A percentile compares a stretch with the other conserved stretches of the same genome.
phyloP scores from a whole-genome alignment of 2,329 filamentous ascomycete species.

The Paecilomyces niveus region DNA sequence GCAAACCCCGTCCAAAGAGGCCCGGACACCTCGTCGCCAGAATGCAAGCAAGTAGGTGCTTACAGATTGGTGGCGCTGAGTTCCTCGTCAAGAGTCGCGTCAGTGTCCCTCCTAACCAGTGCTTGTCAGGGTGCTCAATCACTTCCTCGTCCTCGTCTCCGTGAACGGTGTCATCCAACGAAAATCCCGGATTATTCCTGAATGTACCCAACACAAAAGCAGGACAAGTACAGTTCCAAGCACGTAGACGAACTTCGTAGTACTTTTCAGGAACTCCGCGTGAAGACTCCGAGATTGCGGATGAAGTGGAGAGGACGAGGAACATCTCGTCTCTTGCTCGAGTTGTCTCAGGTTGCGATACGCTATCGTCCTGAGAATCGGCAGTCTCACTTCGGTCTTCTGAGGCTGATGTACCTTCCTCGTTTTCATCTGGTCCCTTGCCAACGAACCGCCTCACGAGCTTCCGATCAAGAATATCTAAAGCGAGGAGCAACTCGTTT shows the following conservation, averaged over 20 bases:
- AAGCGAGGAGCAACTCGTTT: conserved; percentile 68
- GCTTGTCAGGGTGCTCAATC: conserved; percentile 8
- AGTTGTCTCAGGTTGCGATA: conserved; percentile 1
- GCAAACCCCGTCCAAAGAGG: conserved; percentile 52
- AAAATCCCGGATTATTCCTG: conserved; percentile 29
- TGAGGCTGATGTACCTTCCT: neutral
- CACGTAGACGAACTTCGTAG: conserved; percentile 65
- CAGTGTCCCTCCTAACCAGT: conserved; percentile 32
- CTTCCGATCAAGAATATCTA: conserved; percentile 77
- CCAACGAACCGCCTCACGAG: conserved; percentile 58
- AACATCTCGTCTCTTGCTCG: conserved; percentile 38
- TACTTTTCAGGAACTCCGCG: conserved; percentile 19
- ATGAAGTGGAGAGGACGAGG: conserved; percentile 57
- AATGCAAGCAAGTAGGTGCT: conserved; percentile 81
- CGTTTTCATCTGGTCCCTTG: conserved; percentile 13
- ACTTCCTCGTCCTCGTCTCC: conserved; percentile 9
- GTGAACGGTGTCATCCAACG: neutral
- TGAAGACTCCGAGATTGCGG: conserved; percentile 15
- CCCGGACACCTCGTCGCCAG: conserved; percentile 59
- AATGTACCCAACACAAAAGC: conserved; percentile 73
- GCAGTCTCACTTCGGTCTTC: neutral
- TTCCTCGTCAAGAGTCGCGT: conserved; percentile 12
- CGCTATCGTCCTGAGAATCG: conserved; percentile 1
- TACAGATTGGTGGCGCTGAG: conserved; percentile 54
- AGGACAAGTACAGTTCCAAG: conserved; percentile 89